Evolutionary conservation across 2,329 filamentous ascomycete species (phyloP).

Genomic region (Gnomoniopsis smithogilvyi): DNA sequence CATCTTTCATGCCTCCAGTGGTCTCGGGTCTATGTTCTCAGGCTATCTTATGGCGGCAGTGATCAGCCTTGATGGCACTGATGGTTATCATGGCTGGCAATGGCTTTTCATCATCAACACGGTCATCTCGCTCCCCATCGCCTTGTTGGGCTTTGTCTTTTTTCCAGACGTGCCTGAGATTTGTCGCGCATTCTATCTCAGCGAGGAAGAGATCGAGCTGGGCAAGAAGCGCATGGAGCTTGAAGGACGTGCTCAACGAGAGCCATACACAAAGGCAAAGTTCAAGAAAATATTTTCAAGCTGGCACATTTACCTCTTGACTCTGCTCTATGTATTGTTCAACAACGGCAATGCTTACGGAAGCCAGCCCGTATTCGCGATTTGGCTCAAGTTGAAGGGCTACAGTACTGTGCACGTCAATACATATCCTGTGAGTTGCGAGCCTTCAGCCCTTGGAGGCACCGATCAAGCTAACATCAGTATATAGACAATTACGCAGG

Average conservation of each 20-base stretch:
- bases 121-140: constrained; percentile 53
- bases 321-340: constrained; percentile 59
- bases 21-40: constrained; percentile 53
- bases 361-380: constrained; percentile 52
- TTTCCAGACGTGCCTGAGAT: constrained; percentile 38
- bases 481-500: constrained; percentile 49
- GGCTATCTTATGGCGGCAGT: constrained; percentile 45
- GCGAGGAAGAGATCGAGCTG: constrained; percentile 33
- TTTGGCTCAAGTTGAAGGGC: constrained; percentile 43
- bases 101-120: constrained; percentile 59
- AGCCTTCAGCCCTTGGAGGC: neutral
- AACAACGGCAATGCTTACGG: constrained; percentile 53
- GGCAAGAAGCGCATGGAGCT: constrained; percentile 38
- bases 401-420: constrained; percentile 43
- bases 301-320: constrained; percentile 63
- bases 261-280: constrained; percentile 42
- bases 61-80: constrained; percentile 42
- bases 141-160: constrained; percentile 48
- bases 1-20: constrained; percentile 47
- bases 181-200: constrained; percentile 35
- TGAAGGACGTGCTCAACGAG: constrained; percentile 41
- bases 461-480: neutral
- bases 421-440: constrained; percentile 48
- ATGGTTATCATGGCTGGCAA: constrained; percentile 49
- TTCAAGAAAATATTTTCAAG: constrained; percentile 58